phyloP scores from a whole-genome alignment of 2,329 filamentous ascomycete species.

The Claviceps sp. region DNA sequence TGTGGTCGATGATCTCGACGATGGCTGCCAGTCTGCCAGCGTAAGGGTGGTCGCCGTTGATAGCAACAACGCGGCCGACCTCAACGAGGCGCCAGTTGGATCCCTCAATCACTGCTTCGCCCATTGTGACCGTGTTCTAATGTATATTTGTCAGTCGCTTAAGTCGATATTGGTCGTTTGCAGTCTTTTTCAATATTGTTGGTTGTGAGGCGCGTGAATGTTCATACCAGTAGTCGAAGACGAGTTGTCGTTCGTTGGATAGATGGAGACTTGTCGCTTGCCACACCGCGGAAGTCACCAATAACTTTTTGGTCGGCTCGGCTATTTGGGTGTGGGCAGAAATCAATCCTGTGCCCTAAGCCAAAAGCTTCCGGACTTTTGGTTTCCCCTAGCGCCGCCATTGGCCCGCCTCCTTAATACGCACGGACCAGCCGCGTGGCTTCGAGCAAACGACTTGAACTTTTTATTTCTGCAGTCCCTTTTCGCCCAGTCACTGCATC shows the following conservation, averaged over 20 bases:
- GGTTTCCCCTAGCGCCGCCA: conserved; percentile 13
- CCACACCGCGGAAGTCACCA: conserved; percentile 23
- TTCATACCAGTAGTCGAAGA: conserved; percentile 27
- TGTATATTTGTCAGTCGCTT: conserved; percentile 19
- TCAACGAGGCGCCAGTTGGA: conserved; percentile 92
- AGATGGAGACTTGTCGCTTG: conserved; percentile 22
- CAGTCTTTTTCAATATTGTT: background rate
- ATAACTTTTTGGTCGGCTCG: conserved; percentile 28
- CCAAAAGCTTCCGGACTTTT: conserved; percentile 19
- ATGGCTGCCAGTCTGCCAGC: conserved; percentile 81
- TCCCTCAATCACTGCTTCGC: conserved; percentile 68
- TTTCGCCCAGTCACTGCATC: rapidly evolving
- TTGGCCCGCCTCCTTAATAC: background rate
- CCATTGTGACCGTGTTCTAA: conserved; percentile 58
- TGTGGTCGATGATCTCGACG: conserved; percentile 99
- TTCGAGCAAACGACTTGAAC: background rate
- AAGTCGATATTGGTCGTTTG: conserved; percentile 2
- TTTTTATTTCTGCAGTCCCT: background rate
- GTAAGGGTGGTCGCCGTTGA: conserved; percentile 66
- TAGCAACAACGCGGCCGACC: conserved; percentile 92
- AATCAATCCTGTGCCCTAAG: conserved; percentile 29
- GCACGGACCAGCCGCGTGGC: conserved; percentile 1
- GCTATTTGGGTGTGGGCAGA: conserved; percentile 25
- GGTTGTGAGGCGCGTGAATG: conserved; percentile 9
- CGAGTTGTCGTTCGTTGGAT: conserved; percentile 23